phyloP scores from a whole-genome alignment of 1,284 basidiomycete species.

The Phaffia rhodozyma region DNA sequence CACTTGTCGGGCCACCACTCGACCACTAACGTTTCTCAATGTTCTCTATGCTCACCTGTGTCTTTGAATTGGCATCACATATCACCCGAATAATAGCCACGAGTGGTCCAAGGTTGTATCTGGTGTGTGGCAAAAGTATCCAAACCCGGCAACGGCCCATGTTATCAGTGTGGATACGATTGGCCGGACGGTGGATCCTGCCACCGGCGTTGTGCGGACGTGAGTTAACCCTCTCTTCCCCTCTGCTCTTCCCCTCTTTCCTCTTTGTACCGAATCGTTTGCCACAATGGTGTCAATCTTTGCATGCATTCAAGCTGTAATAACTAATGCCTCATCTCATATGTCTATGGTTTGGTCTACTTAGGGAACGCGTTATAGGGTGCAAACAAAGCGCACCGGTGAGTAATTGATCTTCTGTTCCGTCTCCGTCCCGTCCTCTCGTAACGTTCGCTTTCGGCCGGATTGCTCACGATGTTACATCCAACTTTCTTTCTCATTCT shows the following conservation, averaged over 20 bases:
- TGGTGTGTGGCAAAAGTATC: constrained; percentile 79
- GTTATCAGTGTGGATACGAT: constrained; percentile 83
- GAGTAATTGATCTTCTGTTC: background rate
- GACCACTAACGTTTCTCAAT: background rate
- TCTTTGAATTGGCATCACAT: background rate
- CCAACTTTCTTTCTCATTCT: background rate
- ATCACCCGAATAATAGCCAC: background rate
- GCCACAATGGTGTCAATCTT: background rate
- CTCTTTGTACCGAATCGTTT: background rate
- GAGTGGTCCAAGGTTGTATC: constrained; percentile 14
- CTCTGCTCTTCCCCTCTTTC: background rate
- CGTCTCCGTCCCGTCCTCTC: background rate
- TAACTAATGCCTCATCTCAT: background rate
- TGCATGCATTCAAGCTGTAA: background rate
- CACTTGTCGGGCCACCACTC: background rate
- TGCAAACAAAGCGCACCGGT: constrained; percentile 35
- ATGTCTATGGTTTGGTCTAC: background rate
- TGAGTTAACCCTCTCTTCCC: constrained; percentile 33
- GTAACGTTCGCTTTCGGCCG: background rate
- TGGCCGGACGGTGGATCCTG: constrained; percentile 65
- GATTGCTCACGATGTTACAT: background rate
- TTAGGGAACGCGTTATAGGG: constrained; percentile 32
- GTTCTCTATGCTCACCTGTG: background rate
- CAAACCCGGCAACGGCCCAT: constrained; percentile 82
- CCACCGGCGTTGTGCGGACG: constrained; percentile 79